Percentiles rank a stretch among this genome's conserved stretches.
phyloP scores from a whole-genome alignment of 345 rosid genomes.

The Noccaea bulbosa region DNA sequence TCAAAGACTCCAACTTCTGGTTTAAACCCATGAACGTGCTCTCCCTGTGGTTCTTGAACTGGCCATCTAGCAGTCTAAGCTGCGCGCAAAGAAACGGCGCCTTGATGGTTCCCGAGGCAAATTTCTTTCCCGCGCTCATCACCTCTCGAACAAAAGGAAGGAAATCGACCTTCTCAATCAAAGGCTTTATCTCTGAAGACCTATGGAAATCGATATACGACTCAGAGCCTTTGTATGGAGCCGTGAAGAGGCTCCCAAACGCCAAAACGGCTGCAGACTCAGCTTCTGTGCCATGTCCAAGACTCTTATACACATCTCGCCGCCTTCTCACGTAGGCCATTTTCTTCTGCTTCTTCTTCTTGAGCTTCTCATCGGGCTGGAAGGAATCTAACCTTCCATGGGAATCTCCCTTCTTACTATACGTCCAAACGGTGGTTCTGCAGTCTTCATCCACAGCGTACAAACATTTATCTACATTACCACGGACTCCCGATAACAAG shows the following conservation, averaged over 20 bases:
- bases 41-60: slow-evolving; percentile 91
- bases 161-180: slow-evolving; percentile 63
- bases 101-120: slow-evolving; percentile 58
- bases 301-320: slow-evolving; percentile 59
- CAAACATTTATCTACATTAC: slow-evolving; percentile 66
- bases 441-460: slow-evolving; percentile 81
- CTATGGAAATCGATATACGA: slow-evolving; percentile 62
- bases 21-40: slow-evolving; percentile 62
- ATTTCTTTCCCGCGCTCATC: slow-evolving; percentile 61
- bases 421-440: slow-evolving; percentile 84
- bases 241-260: slow-evolving; percentile 87
- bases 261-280: slow-evolving; percentile 66
- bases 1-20: slow-evolving; percentile 68
- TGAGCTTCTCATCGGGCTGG: slow-evolving; percentile 84
- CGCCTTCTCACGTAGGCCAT: slow-evolving; percentile 66
- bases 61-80: slow-evolving; percentile 91
- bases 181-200: slow-evolving; percentile 55
- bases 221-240: slow-evolving; percentile 80
- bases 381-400: slow-evolving; percentile 69
- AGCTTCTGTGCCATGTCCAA: slow-evolving; percentile 79
- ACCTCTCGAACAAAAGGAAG: slow-evolving; percentile 84
- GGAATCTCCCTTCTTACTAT: slow-evolving; percentile 53
- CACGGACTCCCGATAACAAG: slow-evolving; percentile 63
- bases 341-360: slow-evolving; percentile 71
- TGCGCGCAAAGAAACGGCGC: slow-evolving; percentile 85